Conservation (phyloP, 768 basidiomycete genomes). For the Suillus brevipes region DNA sequence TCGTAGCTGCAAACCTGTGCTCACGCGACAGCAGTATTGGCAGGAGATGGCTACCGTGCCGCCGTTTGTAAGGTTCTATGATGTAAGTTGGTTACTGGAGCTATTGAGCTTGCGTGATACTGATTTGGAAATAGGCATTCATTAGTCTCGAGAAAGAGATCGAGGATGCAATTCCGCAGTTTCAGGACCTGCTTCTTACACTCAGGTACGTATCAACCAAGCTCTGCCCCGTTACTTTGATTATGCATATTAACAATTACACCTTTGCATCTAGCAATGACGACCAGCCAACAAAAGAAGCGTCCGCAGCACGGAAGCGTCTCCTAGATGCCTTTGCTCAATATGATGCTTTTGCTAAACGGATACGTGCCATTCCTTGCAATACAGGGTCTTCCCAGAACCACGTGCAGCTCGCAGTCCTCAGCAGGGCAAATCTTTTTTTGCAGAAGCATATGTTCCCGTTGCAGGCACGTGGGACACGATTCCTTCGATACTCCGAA, state of each 20-base stretch:
- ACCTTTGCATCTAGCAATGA: constrained; percentile 30
- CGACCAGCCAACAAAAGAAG: constrained; percentile 65
- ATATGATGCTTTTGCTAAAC: constrained; percentile 87
- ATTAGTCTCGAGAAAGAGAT: constrained; percentile 82
- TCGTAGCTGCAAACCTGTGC: constrained; percentile 73
- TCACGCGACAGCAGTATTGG: constrained; percentile 83
- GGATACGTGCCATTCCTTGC: constrained; percentile 73
- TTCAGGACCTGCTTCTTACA: constrained; percentile 79
- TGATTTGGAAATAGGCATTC: constrained; percentile 50
- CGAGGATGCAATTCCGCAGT: constrained; percentile 82
- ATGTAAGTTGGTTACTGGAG: constrained; percentile 41
- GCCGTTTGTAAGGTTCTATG: constrained; percentile 67
- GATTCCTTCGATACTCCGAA: not conserved
- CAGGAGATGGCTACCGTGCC: constrained; percentile 62
- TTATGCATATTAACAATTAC: constrained; percentile 18
- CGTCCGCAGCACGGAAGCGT: constrained; percentile 70
- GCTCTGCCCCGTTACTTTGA: constrained; percentile 16
- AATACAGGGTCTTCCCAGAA: constrained; percentile 74
- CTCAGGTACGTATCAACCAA: constrained; percentile 49
- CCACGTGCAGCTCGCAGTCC: constrained; percentile 79
- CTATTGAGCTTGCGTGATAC: constrained; percentile 1
- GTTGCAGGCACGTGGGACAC: constrained; percentile 24
- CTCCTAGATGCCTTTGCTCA: constrained; percentile 83
- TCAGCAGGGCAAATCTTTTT: constrained; percentile 74
- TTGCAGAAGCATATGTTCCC: constrained; percentile 88